Percentiles rank a stretch among this genome's conserved stretches.
phyloP scores from a whole-genome alignment of 495 filamentous ascomycete genomes.

The Hypoxylon crocopeplum region DNA sequence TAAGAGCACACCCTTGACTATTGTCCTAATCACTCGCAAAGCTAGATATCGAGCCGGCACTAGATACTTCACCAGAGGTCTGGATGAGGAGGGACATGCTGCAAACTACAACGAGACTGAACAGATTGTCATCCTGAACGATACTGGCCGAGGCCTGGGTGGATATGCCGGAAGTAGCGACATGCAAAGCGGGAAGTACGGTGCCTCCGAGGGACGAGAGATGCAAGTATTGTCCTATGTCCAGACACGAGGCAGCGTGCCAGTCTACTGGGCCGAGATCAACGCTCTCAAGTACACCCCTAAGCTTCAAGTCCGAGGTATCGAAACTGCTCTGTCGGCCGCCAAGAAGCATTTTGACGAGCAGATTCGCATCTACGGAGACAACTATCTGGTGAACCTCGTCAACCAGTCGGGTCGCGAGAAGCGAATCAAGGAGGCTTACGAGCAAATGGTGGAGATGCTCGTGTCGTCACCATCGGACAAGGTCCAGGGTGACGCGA shows the following conservation, averaged over 20 bases:
- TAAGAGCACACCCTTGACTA: constrained; percentile 80
- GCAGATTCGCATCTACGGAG: constrained; percentile 90
- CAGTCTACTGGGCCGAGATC: constrained; percentile 93
- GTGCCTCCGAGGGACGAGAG: constrained; percentile 66
- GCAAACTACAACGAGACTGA: constrained; percentile 99
- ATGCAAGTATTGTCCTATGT: constrained; percentile 91
- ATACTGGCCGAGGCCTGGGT: constrained; percentile 71
- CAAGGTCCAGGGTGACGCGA: constrained; percentile 58
- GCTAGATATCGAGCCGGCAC: constrained; percentile 88
- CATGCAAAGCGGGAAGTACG: constrained; percentile 72
- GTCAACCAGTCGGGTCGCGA: constrained; percentile 96
- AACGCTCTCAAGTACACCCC: constrained; percentile 90
- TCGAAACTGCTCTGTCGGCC: constrained; percentile 80
- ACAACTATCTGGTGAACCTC: constrained; percentile 95
- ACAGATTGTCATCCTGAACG: constrained; percentile 87
- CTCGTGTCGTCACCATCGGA: constrained; percentile 75
- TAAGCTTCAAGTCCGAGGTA: constrained; percentile 81
- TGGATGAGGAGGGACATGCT: constrained; percentile 92
- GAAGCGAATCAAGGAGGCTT: constrained; percentile 83
- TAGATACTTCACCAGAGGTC: constrained; percentile 89
- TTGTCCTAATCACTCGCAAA: constrained; percentile 85
- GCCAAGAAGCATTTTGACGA: constrained; percentile 88
- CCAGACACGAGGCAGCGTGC: constrained; percentile 93
- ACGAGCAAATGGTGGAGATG: constrained; percentile 82
- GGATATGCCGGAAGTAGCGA: constrained; percentile 80